A percentile compares a stretch with the other conserved stretches of the same genome.
Conservation (phyloP, 257 asterid genomes). For the Verbascum thapsus region DNA sequence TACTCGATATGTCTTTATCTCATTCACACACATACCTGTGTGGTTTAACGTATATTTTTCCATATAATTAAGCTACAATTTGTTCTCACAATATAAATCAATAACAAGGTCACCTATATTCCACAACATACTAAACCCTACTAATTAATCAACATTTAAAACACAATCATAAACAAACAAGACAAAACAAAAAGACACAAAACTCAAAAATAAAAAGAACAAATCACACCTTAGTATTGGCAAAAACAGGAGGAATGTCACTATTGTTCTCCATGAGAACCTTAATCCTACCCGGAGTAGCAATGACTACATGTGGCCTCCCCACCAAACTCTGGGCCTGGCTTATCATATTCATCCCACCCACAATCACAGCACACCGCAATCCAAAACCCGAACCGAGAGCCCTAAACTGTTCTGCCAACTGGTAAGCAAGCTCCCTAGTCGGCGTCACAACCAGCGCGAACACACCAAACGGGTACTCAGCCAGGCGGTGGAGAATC, state of each 20-base stretch:
- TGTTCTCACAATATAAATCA: too few species aligned
- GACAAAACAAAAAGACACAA: background rate
- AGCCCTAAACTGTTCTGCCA: slow-evolving; percentile 94
- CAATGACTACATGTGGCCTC: slow-evolving; percentile 87
- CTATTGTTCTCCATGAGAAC: slow-evolving; percentile 79
- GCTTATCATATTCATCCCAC: slow-evolving; percentile 89
- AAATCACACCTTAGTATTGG: slow-evolving; percentile 69
- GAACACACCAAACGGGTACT: slow-evolving; percentile 82
- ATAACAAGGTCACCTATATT: background rate
- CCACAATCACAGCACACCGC: slow-evolving; percentile 75
- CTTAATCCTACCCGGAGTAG: slow-evolving; percentile 96
- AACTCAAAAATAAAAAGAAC: too few species aligned
- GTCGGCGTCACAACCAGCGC: slow-evolving; percentile 92
- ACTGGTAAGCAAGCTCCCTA: slow-evolving; percentile 84
- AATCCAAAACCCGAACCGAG: slow-evolving; percentile 76
- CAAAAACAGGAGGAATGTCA: slow-evolving; percentile 70
- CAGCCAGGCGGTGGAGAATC: slow-evolving; percentile 70
- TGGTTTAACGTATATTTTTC: too few species aligned
- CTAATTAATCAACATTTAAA: slow-evolving; percentile 14
- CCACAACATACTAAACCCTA: too few species aligned
- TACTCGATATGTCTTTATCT: too few species aligned
- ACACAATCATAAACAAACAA: background rate
- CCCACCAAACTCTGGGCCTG: slow-evolving; percentile 69
- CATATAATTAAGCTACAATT: background rate
- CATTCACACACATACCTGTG: too few species aligned